phyloP scores from a whole-genome alignment of 331 rosid species.

The Arachis monticola region DNA sequence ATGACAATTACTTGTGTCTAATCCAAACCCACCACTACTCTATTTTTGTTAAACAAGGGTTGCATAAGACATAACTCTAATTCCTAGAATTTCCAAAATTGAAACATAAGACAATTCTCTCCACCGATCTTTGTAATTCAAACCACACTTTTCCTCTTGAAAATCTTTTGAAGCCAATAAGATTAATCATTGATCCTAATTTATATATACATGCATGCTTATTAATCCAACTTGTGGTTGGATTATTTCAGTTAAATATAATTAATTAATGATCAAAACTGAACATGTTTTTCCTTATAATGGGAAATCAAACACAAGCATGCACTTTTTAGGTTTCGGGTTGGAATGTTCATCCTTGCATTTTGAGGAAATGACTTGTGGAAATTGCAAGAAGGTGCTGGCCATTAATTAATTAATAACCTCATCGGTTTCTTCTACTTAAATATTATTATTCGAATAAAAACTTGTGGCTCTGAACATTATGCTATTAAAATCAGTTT shows the following conservation, averaged over 20 bases:
- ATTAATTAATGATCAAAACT: conserved; percentile 3
- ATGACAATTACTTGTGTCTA: conserved; percentile 25
- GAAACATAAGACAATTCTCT: conserved; percentile 22
- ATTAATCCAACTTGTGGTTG: not conserved
- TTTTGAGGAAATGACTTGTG: conserved; percentile 45
- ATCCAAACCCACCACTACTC: conserved; percentile 21
- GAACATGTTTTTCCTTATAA: conserved; percentile 37
- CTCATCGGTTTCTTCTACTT: not conserved
- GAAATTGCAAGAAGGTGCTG: conserved; percentile 37
- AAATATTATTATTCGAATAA: conserved; percentile 13
- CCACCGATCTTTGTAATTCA: conserved; percentile 21
- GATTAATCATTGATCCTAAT: not conserved
- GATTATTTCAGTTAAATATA: conserved; percentile 10
- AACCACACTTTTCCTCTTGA: conserved; percentile 29
- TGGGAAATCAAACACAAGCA: conserved; percentile 51
- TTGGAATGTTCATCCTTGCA: conserved; percentile 49
- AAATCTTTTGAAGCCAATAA: conserved; percentile 7
- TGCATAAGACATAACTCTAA: conserved; percentile 12
- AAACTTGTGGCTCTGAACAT: conserved; percentile 45
- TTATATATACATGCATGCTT: not conserved
- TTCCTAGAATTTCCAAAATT: conserved; percentile 24
- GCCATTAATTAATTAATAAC: conserved; percentile 11
- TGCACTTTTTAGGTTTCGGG: conserved; percentile 54
- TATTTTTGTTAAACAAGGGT: conserved; percentile 16
- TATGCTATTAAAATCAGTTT: conserved; percentile 3